These are phyloP conservation scores for Aspergillus neoniger DNA, from an alignment of 2,329 filamentous ascomycete genomes.

Conservation along the genomic window DNA sequence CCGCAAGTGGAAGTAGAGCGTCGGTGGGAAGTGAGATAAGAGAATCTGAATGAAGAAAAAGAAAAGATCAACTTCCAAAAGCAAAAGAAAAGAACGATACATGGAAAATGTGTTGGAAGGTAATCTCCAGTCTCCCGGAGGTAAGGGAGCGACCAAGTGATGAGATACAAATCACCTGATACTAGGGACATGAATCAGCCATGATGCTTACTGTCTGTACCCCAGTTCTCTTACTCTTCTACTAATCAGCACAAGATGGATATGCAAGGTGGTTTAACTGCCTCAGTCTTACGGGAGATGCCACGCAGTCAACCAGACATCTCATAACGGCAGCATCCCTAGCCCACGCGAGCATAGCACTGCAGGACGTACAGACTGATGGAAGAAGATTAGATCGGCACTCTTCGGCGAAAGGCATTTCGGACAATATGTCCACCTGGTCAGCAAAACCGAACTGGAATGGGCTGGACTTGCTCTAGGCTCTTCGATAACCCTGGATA, in stretches of 20 bases:
- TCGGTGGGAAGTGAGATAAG: background rate
- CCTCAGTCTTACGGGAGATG: too few species aligned
- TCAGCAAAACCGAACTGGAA: slow-evolving; percentile 2
- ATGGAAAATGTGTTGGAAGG: background rate
- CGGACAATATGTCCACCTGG: background rate
- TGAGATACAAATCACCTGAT: background rate
- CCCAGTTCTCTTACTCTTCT: too few species aligned
- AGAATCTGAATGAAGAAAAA: background rate
- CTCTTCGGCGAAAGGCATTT: background rate
- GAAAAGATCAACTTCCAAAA: background rate
- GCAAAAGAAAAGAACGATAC: too few species aligned
- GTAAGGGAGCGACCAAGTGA: background rate
- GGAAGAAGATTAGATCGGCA: slow-evolving; percentile 1
- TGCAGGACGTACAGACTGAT: background rate
- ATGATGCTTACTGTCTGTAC: too few species aligned
- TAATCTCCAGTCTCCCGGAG: background rate
- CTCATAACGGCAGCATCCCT: background rate
- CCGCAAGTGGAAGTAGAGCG: background rate
- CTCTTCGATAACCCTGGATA: background rate
- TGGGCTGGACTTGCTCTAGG: slow-evolving; percentile 11
- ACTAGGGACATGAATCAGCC: too few species aligned
- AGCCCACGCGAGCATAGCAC: background rate
- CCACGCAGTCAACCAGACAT: background rate
- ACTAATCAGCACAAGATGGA: too few species aligned
- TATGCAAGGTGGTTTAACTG: background rate